Conservation (phyloP, 2,329 filamentous ascomycete genomes). For the Aureobasidium sp. region DNA sequence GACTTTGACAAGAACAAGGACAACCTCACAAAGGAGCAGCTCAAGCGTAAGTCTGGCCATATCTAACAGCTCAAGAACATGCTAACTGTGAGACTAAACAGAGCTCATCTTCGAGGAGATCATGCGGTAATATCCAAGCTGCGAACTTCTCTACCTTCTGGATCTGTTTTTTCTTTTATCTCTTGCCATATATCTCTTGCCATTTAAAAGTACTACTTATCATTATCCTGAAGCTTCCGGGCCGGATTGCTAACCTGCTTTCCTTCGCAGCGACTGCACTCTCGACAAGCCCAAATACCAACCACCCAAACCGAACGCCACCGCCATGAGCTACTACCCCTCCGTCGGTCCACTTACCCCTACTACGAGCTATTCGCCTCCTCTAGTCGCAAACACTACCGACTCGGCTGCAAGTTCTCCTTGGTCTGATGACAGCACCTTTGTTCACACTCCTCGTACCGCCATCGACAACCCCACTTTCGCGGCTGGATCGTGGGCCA, state of each 20-base stretch:
- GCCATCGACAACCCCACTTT: not conserved
- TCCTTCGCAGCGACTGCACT: not conserved
- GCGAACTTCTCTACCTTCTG: not conserved
- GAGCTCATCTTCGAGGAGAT: conserved; percentile 95
- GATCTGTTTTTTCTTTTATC: not conserved
- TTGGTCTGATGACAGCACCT: not conserved
- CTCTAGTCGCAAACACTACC: not conserved
- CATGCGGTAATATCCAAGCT: conserved; percentile 48
- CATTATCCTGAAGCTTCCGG: not conserved
- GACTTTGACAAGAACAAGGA: conserved; percentile 99
- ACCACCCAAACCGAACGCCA: not conserved
- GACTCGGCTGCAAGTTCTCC: not conserved
- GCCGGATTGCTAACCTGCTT: not conserved
- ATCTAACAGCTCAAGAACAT: not conserved
- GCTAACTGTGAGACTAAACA: conserved; percentile 22
- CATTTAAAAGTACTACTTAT: conserved; percentile 14
- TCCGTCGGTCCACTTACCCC: not conserved
- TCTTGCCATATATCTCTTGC: conserved; percentile 13
- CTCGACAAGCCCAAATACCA: not conserved
- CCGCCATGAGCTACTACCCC: conserved; percentile 1
- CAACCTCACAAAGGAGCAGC: conserved; percentile 91
- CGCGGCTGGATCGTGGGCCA: not conserved
- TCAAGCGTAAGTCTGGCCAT: conserved; percentile 59
- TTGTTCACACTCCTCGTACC: not conserved
- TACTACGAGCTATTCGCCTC: not conserved